Evolutionary conservation across 371 early-diverging fungal species (phyloP).

Genomic region (Syncephalastrum racemosum): DNA sequence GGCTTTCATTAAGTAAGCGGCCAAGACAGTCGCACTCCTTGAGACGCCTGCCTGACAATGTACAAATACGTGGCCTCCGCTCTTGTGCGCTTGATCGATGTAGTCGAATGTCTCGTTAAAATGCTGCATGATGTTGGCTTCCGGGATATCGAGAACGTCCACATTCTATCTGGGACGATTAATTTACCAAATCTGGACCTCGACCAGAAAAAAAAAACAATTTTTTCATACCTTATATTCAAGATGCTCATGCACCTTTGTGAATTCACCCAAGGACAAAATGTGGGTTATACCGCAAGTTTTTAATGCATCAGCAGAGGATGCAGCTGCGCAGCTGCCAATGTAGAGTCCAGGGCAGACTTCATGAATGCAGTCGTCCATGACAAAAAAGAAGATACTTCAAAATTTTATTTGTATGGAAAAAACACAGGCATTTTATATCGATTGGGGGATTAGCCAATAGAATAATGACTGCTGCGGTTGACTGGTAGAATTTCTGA

Average conservation of each 20-base stretch:
- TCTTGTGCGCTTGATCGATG: conserved; percentile 50
- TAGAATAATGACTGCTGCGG: too few relatives aligned
- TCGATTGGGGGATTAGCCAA: too few relatives aligned
- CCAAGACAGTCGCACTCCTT: conserved; percentile 31
- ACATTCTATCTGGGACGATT: conserved; percentile 42
- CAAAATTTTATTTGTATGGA: too few relatives aligned
- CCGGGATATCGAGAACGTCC: conserved; percentile 60
- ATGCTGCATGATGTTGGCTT: conserved; percentile 69
- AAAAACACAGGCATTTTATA: too few relatives aligned
- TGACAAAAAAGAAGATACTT: too few relatives aligned
- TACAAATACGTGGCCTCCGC: conserved; percentile 59
- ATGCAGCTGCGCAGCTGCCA: too few relatives aligned
- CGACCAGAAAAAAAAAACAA: conserved; percentile 5
- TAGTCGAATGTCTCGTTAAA: conserved; percentile 66
- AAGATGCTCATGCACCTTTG: conserved; percentile 22
- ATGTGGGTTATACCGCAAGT: conserved; percentile 57
- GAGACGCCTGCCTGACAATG: conserved; percentile 64
- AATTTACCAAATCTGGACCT: conserved; percentile 8
- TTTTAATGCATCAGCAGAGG: too few relatives aligned
- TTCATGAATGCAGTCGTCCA: too few relatives aligned
- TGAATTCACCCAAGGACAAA: conserved; percentile 47
- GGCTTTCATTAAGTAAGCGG: conserved; percentile 71
- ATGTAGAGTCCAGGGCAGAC: too few relatives aligned
- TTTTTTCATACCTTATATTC: conserved; percentile 38
- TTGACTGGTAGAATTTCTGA: too few relatives aligned